phyloP scores from a whole-genome alignment of 768 basidiomycete genomes.

The Suillus subalutaceus region DNA sequence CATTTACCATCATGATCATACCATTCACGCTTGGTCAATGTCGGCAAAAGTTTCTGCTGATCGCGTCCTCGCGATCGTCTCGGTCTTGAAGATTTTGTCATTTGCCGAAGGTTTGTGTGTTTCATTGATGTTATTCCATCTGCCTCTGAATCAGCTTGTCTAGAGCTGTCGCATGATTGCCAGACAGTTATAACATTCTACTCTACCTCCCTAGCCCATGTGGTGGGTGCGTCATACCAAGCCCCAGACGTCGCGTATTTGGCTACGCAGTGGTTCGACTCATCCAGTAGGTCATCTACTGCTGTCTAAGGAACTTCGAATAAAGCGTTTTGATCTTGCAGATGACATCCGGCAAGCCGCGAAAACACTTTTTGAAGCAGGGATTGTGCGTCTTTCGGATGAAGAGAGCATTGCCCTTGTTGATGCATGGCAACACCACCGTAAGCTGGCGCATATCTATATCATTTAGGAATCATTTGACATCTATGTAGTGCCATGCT shows the following conservation, averaged over 20 bases:
- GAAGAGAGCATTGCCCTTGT: conserved; percentile 61
- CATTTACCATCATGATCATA: conserved; percentile 39
- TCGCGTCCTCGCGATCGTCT: conserved; percentile 65
- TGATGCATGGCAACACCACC: conserved; percentile 63
- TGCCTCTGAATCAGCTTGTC: conserved; percentile 5
- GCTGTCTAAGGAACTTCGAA: neutral
- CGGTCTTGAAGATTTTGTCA: conserved; percentile 71
- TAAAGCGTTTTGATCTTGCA: conserved; percentile 30
- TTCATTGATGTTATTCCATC: neutral
- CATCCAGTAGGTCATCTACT: conserved; percentile 54
- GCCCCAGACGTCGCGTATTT: conserved; percentile 74
- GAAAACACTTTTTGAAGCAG: conserved; percentile 76
- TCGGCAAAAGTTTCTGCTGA: conserved; percentile 72
- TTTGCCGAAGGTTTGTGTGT: conserved; percentile 63
- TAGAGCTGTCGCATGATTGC: conserved; percentile 71
- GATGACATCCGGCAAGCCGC: conserved; percentile 80
- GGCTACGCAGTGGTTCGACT: conserved; percentile 75
- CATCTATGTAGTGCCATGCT: conserved; percentile 52
- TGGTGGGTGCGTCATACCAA: conserved; percentile 62
- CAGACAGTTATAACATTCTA: conserved; percentile 83
- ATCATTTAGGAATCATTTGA: conserved; percentile 15
- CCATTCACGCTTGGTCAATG: conserved; percentile 67
- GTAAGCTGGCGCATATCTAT: conserved; percentile 42
- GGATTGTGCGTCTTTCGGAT: conserved; percentile 67
- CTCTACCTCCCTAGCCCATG: conserved; percentile 64